phyloP scores from a whole-genome alignment of 2,329 filamentous ascomycete genomes.

The Hymenoscyphus infarciens region DNA sequence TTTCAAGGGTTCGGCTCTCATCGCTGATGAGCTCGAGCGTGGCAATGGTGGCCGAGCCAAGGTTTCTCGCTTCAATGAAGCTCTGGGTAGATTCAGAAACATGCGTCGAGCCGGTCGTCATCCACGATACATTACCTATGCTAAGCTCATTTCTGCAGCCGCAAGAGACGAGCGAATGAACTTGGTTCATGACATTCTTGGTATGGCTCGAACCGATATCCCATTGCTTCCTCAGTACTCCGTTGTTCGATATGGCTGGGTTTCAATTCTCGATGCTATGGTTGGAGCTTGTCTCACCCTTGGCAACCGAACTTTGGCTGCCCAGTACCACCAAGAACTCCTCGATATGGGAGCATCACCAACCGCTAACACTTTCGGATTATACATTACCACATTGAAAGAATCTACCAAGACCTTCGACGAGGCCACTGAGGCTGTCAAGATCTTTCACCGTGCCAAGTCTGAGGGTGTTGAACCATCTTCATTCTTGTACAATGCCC shows the following conservation, averaged over 20 bases:
- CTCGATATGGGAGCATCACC: constrained; percentile 86
- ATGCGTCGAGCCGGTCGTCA: constrained; percentile 90
- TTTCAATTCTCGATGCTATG: constrained; percentile 94
- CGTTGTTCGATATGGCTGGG: constrained; percentile 91
- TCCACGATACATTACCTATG: constrained; percentile 93
- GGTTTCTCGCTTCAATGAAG: constrained; percentile 72
- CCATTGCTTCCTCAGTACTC: constrained; percentile 81
- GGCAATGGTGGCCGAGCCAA: constrained; percentile 60
- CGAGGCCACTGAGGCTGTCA: constrained; percentile 92
- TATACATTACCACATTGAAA: constrained; percentile 99
- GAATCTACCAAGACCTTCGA: constrained; percentile 97
- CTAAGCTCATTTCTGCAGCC: constrained; percentile 88
- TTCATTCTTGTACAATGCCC: constrained; percentile 95
- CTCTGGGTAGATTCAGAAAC: constrained; percentile 80
- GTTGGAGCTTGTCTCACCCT: constrained; percentile 84
- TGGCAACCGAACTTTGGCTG: constrained; percentile 75
- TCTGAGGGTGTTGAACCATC: constrained; percentile 91
- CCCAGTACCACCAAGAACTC: constrained; percentile 87
- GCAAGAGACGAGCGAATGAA: constrained; percentile 80
- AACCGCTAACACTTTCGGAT: constrained; percentile 93
- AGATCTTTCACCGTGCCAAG: constrained; percentile 94
- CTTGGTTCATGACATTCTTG: constrained; percentile 79
- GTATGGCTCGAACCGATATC: constrained; percentile 85
- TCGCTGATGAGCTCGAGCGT: constrained; percentile 85
- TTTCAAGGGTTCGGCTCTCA: constrained; percentile 86